Evolutionary conservation across 2,329 filamentous ascomycete genomes (phyloP), one percentile per base, ranked within the genome.

Genomic region (Stemphylium lycopersici): DNA sequence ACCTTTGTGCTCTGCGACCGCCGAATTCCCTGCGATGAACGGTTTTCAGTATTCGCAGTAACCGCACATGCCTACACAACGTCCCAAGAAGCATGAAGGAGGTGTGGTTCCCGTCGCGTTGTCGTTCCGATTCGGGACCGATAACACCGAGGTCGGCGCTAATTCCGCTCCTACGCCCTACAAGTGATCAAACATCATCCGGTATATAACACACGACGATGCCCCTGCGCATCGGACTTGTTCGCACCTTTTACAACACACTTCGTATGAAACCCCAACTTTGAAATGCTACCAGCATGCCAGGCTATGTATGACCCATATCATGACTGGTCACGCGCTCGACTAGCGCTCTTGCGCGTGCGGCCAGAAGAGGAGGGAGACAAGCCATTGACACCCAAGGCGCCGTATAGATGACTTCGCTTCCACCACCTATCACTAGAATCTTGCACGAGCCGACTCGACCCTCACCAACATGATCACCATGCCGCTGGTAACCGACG

Each of bases 81-180:
- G 24, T 26, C 6, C 7, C 4, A 6, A 26, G 24, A 2, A 7
- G 24, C 6, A 8, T 26, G 22, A 6, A 26, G 6, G 24, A 26
- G 7, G 7, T 2, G 26, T 29, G 26, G 26, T 29, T 24, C 22
- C 26, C 26, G 26, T 31, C 18, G 31, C 31, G 31, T 12, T 6
- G 6, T 37, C 10, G 22, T 18, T 31, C 44, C 34, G 22, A 37
- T 24, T 37, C 22, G 22, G 33, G 33, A 37, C 33, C 33, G 44
- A 38, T 8, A 6, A 18, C n/a, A 15, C 44, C 32, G 33, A 18
- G 24, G 18, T 20, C 22, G 44, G 44, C 44, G 44, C 44, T 47
- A 47, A 15, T 36, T 16, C 33, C 33, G 42, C 38, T 24, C 33
- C 42, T 29, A 44, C 42, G 32, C 43, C 43, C 43, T 46, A 46